These are phyloP conservation scores for Fonsecaea nubica DNA, from an alignment of 2,329 filamentous ascomycete genomes.

Conservation along the genomic window DNA sequence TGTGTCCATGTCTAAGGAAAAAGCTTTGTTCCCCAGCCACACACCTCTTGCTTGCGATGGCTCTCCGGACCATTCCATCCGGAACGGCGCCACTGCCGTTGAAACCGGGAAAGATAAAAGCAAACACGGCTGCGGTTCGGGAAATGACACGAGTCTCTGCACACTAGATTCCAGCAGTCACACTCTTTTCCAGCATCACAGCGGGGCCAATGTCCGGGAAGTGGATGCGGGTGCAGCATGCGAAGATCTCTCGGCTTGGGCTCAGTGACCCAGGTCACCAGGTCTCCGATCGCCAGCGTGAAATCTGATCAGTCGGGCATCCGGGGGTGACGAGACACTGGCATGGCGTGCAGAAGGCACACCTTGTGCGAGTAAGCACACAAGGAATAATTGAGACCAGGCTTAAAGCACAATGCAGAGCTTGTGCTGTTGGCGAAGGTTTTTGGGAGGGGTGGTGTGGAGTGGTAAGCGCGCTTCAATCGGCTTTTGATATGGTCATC, in stretches of 20 bases:
- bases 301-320: neutral
- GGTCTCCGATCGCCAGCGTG: neutral
- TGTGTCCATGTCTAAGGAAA: neutral
- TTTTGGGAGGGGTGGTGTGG: neutral
- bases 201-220: neutral
- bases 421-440: neutral
- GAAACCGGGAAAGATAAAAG: neutral
- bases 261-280: neutral
- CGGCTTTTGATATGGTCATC: neutral
- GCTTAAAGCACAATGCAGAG: neutral
- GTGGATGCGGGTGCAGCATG: neutral
- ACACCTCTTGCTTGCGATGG: neutral
- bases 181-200: neutral
- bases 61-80: neutral
- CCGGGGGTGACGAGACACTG: neutral
- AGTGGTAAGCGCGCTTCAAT: neutral
- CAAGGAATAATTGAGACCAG: neutral
- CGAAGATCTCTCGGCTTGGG: conserved; percentile 4
- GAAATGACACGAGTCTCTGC: neutral
- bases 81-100: neutral
- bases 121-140: neutral
- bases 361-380: neutral
- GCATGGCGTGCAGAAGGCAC: neutral
- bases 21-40: neutral
- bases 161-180: neutral